These are phyloP conservation scores for Penicillium alfredii DNA, from an alignment of 495 filamentous ascomycete genomes.

Conservation along the genomic window DNA sequence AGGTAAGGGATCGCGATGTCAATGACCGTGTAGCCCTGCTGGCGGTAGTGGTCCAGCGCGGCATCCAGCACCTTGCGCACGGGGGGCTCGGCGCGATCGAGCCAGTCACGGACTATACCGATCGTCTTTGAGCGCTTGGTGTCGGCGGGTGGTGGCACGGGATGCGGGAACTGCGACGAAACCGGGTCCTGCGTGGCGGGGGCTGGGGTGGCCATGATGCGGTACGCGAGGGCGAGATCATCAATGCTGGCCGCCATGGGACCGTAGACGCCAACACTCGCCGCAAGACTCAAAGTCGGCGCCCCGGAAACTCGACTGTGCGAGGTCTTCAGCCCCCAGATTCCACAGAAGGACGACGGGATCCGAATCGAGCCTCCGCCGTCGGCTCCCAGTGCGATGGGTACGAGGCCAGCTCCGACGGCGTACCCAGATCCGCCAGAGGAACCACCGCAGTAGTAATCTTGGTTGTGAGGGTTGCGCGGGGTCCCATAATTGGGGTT, in stretches of 20 bases:
- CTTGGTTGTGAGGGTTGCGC: slow-evolving; percentile 70
- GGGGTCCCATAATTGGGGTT: slow-evolving; percentile 78
- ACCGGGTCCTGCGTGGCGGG: slow-evolving; percentile 42
- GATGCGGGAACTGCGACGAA: slow-evolving; percentile 46
- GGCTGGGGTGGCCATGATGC: slow-evolving; percentile 66
- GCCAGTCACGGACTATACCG: slow-evolving; percentile 73
- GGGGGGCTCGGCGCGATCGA: slow-evolving; percentile 56
- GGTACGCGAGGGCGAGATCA: slow-evolving; percentile 80
- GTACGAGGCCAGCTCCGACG: slow-evolving; percentile 67
- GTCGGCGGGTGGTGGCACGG: slow-evolving; percentile 21
- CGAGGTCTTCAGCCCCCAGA: slow-evolving; percentile 82
- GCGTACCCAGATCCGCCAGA: slow-evolving; percentile 81
- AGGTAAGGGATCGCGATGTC: slow-evolving; percentile 72
- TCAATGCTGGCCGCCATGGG: slow-evolving; percentile 72
- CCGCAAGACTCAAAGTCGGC: slow-evolving; percentile 56
- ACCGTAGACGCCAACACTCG: slow-evolving; percentile 61
- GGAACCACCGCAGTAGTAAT: slow-evolving; percentile 84
- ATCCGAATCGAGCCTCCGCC: slow-evolving; percentile 83
- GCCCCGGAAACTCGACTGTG: slow-evolving; percentile 65
- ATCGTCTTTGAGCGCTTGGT: slow-evolving; percentile 45
- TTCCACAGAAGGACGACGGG: slow-evolving; percentile 74
- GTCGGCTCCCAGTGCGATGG: slow-evolving; percentile 78
- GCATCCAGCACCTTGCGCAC: slow-evolving; percentile 56
- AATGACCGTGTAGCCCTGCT: slow-evolving; percentile 59
- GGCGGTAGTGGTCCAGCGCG: slow-evolving; percentile 56